phyloP scores from a whole-genome alignment of 176 grass and related monocot species.

The Luzula sylvatica region DNA sequence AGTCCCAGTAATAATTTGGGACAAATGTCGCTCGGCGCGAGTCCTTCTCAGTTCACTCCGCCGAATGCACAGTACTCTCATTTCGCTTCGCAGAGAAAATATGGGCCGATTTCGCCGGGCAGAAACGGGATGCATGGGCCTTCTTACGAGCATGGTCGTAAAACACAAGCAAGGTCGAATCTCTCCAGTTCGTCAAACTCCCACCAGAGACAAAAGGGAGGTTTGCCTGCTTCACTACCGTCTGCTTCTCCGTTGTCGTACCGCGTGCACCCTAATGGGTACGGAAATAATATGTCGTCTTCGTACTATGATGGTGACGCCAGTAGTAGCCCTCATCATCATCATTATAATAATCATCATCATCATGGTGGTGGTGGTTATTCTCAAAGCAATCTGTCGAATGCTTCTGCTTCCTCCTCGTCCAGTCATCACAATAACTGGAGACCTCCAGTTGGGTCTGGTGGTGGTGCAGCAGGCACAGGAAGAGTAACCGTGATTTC shows the following conservation, averaged over 20 bases:
- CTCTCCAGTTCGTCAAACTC: slow-evolving; percentile 35
- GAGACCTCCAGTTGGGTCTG: slow-evolving; percentile 40
- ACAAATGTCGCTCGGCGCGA: slow-evolving; percentile 77
- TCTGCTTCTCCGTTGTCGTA: slow-evolving; percentile 26
- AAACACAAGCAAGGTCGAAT: no score
- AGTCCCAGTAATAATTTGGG: slow-evolving; percentile 69
- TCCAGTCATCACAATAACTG: slow-evolving; percentile 46
- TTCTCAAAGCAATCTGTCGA: slow-evolving; percentile 33
- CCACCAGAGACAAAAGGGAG: slow-evolving; percentile 62
- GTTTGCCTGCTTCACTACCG: slow-evolving; percentile 49
- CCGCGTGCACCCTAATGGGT: no score
- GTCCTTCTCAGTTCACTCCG: slow-evolving; percentile 91
- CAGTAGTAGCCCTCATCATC: slow-evolving; percentile 38
- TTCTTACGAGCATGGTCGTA: no score
- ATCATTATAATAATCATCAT: slow-evolving; percentile 33
- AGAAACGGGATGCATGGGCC: slow-evolving; percentile 36
- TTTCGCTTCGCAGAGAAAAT: slow-evolving; percentile 44
- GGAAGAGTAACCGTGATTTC: slow-evolving; percentile 10
- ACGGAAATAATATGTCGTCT: no score
- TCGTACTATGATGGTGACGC: slow-evolving; percentile 39
- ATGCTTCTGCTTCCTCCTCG: no score
- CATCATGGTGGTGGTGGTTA: slow-evolving; percentile 38
- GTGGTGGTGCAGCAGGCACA: slow-evolving; percentile 30
- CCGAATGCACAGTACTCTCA: slow-evolving; percentile 73
- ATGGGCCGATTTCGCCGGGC: slow-evolving; percentile 60